Conservation (phyloP, 495 filamentous ascomycete species). For the Penicillium herquei region DNA sequence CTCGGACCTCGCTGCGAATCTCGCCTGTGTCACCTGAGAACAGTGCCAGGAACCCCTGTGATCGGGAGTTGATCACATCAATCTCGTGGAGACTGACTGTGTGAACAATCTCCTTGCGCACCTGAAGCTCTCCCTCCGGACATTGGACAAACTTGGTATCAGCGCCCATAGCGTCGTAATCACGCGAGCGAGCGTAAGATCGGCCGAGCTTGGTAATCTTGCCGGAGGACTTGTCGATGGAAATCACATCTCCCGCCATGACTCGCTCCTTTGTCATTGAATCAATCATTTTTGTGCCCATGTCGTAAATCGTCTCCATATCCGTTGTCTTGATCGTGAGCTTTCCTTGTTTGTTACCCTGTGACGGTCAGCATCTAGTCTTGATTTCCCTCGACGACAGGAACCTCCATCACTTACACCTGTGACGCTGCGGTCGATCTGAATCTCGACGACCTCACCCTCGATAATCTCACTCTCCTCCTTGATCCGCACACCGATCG, state of each 20-base stretch:
- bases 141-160: slow-evolving; percentile 98
- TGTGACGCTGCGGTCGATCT: slow-evolving; percentile 95
- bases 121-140: slow-evolving; percentile 97
- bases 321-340: slow-evolving; percentile 99
- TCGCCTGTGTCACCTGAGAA: slow-evolving; percentile 98
- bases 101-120: slow-evolving; percentile 94
- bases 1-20: slow-evolving; percentile 92
- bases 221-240: slow-evolving; percentile 95
- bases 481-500: slow-evolving; percentile 94
- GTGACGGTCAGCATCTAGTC: slow-evolving; percentile 17
- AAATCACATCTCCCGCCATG: slow-evolving; percentile 97
- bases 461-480: slow-evolving; percentile 99
- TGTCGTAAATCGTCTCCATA: slow-evolving; percentile 99
- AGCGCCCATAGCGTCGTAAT: slow-evolving; percentile 98
- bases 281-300: slow-evolving; percentile 99
- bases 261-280: slow-evolving; percentile 98
- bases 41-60: slow-evolving; percentile 92
- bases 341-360: slow-evolving; percentile 94
- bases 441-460: slow-evolving; percentile 98
- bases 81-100: slow-evolving; percentile 98
- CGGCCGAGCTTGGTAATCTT: slow-evolving; percentile 96
- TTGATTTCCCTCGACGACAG: too few species aligned
- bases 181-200: slow-evolving; percentile 87
- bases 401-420: slow-evolving; percentile 50
- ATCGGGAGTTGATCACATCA: slow-evolving; percentile 97